phyloP scores from a whole-genome alignment of 352 stramenopile genomes.

The Discostella stelligera region DNA sequence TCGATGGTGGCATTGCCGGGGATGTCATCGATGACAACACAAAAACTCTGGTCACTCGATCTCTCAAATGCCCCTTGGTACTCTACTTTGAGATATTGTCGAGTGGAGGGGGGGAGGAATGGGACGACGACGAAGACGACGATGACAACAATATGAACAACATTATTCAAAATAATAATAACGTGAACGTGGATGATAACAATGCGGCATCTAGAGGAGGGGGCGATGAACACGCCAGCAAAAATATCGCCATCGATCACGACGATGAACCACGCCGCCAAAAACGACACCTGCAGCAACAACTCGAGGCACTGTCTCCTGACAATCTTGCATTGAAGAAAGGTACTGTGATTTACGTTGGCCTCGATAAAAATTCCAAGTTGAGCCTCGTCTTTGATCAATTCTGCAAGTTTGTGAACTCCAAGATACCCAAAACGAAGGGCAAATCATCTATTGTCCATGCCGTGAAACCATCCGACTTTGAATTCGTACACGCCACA shows the following conservation, averaged over 20 bases:
- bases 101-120: neutral
- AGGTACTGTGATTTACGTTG: conserved; percentile 63
- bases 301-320: conserved; percentile 15
- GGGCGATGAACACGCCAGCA: neutral
- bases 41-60: conserved; percentile 8
- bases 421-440: conserved; percentile 8
- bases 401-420: conserved; percentile 68
- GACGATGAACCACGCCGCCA: conserved; percentile 48
- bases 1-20: conserved; percentile 38
- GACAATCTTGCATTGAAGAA: conserved; percentile 58
- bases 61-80: conserved; percentile 38
- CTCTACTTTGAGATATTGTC: neutral
- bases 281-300: too few species aligned
- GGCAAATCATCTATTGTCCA: neutral
- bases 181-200: too few species aligned
- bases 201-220: too few species aligned
- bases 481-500: conserved; percentile 71
- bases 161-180: too few species aligned
- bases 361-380: conserved; percentile 69
- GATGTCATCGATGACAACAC: conserved; percentile 30
- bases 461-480: conserved; percentile 33
- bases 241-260: conserved; percentile 22
- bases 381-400: conserved; percentile 59
- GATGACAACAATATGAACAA: neutral
- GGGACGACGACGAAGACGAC: neutral